Base-by-base conservation (phyloP, 768 basidiomycete genomes). In the Russula lepida region DNA sequence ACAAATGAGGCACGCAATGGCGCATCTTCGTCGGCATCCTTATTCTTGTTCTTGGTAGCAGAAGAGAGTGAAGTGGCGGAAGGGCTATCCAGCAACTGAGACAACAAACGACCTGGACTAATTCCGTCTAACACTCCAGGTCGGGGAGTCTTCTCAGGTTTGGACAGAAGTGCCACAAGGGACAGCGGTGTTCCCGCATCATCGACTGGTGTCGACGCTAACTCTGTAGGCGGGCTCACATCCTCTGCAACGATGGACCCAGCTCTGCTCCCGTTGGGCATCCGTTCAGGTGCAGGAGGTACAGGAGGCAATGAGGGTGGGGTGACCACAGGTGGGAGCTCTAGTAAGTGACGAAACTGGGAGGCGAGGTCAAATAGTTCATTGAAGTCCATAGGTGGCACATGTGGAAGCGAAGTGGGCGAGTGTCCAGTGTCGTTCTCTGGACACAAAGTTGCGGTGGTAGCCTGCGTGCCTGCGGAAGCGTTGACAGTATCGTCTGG, bases 1-100 rank as follows among this genome's bases (percentile, higher is more conserved):
- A 91, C 62, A 62, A 85, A 85, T 6, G 74, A 74, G 4, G 88
- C 86, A 39, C 76, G 76, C 60, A 87, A 68, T 21, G 72, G 67
- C 3, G 58, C 49, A 12, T 67, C 60, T 30, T 53, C 55, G 9
- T 17, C 56, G 49, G 33, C 27, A 17, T 19, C 30, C 33, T 49
- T 47, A 39, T n/a, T 35, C 33, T 52, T 44, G 44, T 25, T 51
- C 49, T 58, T 53, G 33, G 23, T 60, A 47, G 9, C 39, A 25
- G 37, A 66, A 43, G 46, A 53, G 51, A 60, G 44, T 19, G 47
- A 55, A 19, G 54, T 9, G 33, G 33, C 23, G 15, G 59, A 44
- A 52, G 60, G 30, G 37, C n/a, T 60, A 61, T 64, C 63, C 37
- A 61, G 48, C 30, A 64, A n/a, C 15, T 61, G 59, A 11, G 54